Conservation (phyloP, 2,329 filamentous ascomycete genomes). For the Colletotrichum lentis region DNA sequence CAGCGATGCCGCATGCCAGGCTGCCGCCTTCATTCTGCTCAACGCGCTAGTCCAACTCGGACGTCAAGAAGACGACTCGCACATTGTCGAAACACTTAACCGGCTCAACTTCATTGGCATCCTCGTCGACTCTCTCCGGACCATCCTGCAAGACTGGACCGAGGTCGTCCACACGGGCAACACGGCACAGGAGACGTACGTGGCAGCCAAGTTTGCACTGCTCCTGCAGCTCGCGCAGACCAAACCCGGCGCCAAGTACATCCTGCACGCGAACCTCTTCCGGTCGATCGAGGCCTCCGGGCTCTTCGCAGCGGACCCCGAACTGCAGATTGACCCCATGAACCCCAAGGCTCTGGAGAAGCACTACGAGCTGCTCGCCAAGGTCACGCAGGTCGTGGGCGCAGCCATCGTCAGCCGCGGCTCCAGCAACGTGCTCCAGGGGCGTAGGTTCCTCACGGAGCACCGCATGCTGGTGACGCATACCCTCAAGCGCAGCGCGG, state of each 20-base stretch:
- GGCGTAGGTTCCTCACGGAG: conserved; percentile 79
- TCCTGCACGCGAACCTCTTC: conserved; percentile 91
- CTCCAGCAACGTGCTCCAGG: conserved; percentile 82
- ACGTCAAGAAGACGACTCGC: conserved; percentile 73
- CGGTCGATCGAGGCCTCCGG: conserved; percentile 79
- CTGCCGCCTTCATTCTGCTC: conserved; percentile 86
- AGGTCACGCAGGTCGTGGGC: conserved; percentile 81
- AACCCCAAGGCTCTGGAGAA: conserved; percentile 76
- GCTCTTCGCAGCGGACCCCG: conserved; percentile 90
- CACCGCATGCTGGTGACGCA: conserved; percentile 86
- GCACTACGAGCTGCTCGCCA: conserved; percentile 85
- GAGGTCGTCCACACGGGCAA: conserved; percentile 59
- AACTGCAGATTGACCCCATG: conserved; percentile 81
- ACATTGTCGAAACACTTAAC: conserved; percentile 81
- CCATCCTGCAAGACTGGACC: conserved; percentile 76
- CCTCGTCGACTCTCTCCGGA: conserved; percentile 85
- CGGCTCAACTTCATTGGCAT: conserved; percentile 91
- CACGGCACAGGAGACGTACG: conserved; percentile 59
- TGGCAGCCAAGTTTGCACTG: conserved; percentile 79
- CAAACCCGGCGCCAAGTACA: conserved; percentile 80
- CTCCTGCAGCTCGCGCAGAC: conserved; percentile 86
- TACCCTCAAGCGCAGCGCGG: conserved; percentile 87
- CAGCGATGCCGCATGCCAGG: conserved; percentile 81
- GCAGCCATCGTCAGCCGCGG: conserved; percentile 84
- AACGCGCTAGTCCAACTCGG: conserved; percentile 79